Base-by-base conservation (phyloP, 1,139 yeast species). In the Pichia sp. region DNA sequence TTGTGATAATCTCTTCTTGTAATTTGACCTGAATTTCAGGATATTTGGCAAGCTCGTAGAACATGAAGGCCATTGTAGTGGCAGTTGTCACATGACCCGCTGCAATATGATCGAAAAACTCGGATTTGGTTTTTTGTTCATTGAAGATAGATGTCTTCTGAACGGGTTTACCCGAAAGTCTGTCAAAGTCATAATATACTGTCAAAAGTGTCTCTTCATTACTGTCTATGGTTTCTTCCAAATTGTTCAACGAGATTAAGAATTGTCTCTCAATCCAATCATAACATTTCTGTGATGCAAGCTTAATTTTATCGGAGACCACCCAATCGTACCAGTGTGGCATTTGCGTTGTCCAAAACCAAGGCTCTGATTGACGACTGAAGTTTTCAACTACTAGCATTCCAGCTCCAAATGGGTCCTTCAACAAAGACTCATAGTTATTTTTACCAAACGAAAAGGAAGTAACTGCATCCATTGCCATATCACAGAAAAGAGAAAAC, bases 1-100 rank as follows among this genome's bases (percentile, higher is more conserved):
- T 22, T 16, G 34, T 29, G 3, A 37, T 4, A 29, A 77, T 49
- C 51, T 78, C 86, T 1, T 58, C 38, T 24, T 56, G 59, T 22
- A 80, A 55, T 29, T 51, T 53, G 2, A 49, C 42, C 49, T 77
- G 84, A 32, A 69, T 57, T 13, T 56, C 50, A 2, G 45, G 40
- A 46, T 74, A 61, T 36, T 74, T 60, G 2, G 84, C 76, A 33
- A 79, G 54, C 49, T 77, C 77, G 61, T 75, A 79, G 11, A 74
- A 64, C 35, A 76, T 56, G 52, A 71, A 80, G 1, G 84, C 64
- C 39, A 80, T 56, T 14, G 79, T 78, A 5, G 77, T 70, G 0
- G 85, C 87, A 0, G 88, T 79, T 3, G 91, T 80, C 52, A 79
- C 84, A 51, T 80, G 87, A 3, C 91, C 91, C 1, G 91, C 91